A percentile compares a stretch with the other conserved stretches of the same genome.
phyloP scores from a whole-genome alignment of 345 rosid genomes.

The Carallia brachiata region DNA sequence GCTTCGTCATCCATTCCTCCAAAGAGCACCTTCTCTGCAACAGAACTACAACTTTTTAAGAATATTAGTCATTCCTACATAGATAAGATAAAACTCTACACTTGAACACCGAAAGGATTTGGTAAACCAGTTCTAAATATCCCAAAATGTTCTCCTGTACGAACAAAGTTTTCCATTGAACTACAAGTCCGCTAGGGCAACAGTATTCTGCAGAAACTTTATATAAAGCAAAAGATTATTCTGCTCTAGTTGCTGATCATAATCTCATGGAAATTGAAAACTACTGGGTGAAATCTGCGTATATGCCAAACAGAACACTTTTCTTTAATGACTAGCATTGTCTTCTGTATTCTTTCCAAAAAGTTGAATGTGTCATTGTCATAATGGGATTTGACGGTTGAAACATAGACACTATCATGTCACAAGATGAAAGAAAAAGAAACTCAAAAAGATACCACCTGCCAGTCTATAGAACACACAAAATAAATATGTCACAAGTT shows the following conservation, averaged over 20 bases:
- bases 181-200: neutral
- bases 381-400: neutral
- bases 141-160: neutral
- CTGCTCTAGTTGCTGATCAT: too few species aligned
- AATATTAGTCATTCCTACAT: conserved; percentile 24
- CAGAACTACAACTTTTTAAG: conserved; percentile 45
- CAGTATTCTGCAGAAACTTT: too few species aligned
- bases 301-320: neutral
- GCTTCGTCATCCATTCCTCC: conserved; percentile 97
- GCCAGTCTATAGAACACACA: neutral
- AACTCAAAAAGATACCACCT: neutral
- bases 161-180: neutral
- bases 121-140: neutral
- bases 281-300: neutral
- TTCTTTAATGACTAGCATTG: neutral
- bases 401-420: neutral
- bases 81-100: neutral
- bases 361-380: neutral
- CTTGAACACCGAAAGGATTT: conserved; percentile 1
- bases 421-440: neutral
- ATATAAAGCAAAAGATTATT: too few species aligned
- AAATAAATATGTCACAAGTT: neutral
- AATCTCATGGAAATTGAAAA: too few species aligned
- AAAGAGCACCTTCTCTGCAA: conserved; percentile 92
- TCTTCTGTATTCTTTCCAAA: neutral